Evolutionary conservation across 345 rosid species (phyloP).

Genomic region (Eucalyptus virginea): DNA sequence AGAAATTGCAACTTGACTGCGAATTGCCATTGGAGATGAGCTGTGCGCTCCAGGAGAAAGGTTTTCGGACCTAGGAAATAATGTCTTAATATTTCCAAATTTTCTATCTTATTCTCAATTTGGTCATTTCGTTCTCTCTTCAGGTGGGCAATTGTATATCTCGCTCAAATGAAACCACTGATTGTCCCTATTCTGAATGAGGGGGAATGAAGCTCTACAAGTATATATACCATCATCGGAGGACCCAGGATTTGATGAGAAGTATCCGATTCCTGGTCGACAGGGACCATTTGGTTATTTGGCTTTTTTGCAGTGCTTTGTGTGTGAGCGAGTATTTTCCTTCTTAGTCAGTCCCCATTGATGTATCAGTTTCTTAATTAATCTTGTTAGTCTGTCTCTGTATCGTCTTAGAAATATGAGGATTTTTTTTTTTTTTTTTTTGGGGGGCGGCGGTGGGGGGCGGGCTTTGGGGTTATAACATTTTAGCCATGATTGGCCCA

Average conservation of each 20-base stretch:
- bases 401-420: neutral
- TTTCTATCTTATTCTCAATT: neutral
- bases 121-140: neutral
- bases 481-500: neutral
- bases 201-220: conserved; percentile 36
- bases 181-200: conserved; percentile 86
- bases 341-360: neutral
- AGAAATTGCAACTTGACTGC: neutral
- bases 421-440: neutral
- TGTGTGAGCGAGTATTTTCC: neutral
- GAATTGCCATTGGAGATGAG: neutral
- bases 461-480: too few relatives aligned
- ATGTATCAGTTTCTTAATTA: neutral
- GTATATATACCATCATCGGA: conserved; percentile 3
- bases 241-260: neutral
- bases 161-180: conserved; percentile 96
- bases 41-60: neutral
- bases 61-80: neutral
- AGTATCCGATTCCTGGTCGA: neutral
- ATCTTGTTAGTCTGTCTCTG: neutral
- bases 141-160: conserved; percentile 99
- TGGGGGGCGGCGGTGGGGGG: rapidly evolving
- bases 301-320: conserved; percentile 1
- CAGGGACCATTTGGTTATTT: conserved; percentile 8
- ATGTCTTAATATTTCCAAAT: neutral